Conservation (phyloP, 179 eudicot species). For the Amaranthus tricolor region DNA sequence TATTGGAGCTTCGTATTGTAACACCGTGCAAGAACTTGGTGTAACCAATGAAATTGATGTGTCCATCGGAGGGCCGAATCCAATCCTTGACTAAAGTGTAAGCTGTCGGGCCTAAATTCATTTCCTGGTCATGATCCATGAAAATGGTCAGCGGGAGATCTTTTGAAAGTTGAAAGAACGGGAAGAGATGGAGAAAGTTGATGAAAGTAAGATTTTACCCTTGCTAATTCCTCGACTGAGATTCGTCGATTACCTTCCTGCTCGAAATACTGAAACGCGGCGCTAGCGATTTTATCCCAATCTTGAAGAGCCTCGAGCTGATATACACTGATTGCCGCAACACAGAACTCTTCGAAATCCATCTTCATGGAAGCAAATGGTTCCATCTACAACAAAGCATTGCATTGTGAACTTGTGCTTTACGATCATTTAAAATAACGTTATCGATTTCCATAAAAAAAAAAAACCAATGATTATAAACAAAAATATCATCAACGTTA, state of each 20-base stretch:
- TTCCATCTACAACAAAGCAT: constrained; percentile 52
- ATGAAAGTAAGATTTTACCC: constrained; percentile 38
- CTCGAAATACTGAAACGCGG: constrained; percentile 69
- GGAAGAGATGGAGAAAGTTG: background rate
- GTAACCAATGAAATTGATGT: constrained; percentile 76
- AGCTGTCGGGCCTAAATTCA: constrained; percentile 65
- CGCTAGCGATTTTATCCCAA: constrained; percentile 74
- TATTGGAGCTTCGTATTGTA: constrained; percentile 59
- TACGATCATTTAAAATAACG: background rate
- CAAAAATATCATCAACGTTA: background rate
- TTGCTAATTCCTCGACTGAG: constrained; percentile 71
- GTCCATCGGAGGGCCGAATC: constrained; percentile 80
- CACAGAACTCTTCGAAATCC: constrained; percentile 87
- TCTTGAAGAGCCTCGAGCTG: constrained; percentile 90
- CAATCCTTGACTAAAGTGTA: constrained; percentile 79
- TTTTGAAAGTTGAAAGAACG: background rate
- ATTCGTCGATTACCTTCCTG: constrained; percentile 67
- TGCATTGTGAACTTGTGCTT: background rate
- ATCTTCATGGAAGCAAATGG: constrained; percentile 61
- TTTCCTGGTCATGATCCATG: constrained; percentile 49
- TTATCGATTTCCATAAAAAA: too few relatives aligned
- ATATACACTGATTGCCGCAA: constrained; percentile 69
- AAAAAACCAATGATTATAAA: too few relatives aligned
- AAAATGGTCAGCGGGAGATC: constrained; percentile 14
- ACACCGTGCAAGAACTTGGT: constrained; percentile 97